Evolutionary conservation across 371 early-diverging fungal genomes (phyloP), one percentile per base, ranked within the genome.

Genomic region (Blakeslea trispora): DNA sequence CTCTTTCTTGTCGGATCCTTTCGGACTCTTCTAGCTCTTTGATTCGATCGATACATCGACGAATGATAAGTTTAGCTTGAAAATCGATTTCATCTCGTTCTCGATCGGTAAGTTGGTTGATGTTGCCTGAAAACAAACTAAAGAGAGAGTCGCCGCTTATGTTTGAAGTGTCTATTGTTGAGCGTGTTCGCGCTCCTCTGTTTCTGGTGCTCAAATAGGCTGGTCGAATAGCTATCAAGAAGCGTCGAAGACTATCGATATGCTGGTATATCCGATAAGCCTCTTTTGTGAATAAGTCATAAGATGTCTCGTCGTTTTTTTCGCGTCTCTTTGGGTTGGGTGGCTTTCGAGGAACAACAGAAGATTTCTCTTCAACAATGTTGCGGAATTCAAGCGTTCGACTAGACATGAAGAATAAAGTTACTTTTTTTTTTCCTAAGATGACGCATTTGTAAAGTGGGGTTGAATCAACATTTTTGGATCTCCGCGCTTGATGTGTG

Each of bases 1-100:
- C 59, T 10, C 28, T 37, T 22, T 51, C 43, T 40, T 62, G 40
- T 24, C 75, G 59, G 6, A 71, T 45, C 28, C 68, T 64, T 64
- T 80, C 80, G 0, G 72, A 64, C 17, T 74, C 66, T 52, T 83
- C 81, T 22, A 83, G 51, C 49, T 74, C 72, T 40, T 74, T 74
- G 24, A 83, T 77, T 13, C 84, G 61, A 37, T 80, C 79, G 53
- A 80, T 71, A 40, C 81, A 81, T 22, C 76, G 72, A 42, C 74
- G 68, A 21, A 83, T 81, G 10, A 83, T 75, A 6, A 74, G 53
- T 43, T 81, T 83, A 21, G 84, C 77, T 57, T 83, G 84, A 41
- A 77, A 74, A 59, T 83, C 84, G 41, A 83, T 83, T 40, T 83
- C 81, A 47, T 83, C 84, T 21, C 84, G 71, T 54, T 83, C 77